phyloP scores from a whole-genome alignment of 352 stramenopile genomes.

The Achlya hypogyna region DNA sequence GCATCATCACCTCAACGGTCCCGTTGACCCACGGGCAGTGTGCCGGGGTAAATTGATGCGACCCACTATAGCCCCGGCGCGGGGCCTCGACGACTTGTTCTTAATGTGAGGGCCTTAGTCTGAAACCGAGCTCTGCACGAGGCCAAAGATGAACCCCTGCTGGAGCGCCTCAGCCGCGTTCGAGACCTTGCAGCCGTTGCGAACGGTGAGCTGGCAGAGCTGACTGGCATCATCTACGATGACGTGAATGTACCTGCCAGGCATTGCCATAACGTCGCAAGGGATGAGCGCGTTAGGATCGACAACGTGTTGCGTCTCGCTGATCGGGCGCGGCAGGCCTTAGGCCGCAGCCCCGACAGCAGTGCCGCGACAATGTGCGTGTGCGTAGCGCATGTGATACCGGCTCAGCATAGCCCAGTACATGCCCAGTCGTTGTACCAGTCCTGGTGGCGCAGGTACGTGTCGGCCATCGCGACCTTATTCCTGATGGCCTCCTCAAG shows the following conservation, averaged over 20 bases:
- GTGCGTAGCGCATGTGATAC: too few relatives aligned
- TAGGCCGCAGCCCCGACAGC: too few relatives aligned
- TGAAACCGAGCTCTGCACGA: conserved; percentile 11
- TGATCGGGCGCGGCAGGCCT: conserved; percentile 21
- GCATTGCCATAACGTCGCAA: conserved; percentile 30
- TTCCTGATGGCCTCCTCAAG: too few relatives aligned
- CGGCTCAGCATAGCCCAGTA: too few relatives aligned
- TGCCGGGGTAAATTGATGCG: conserved; percentile 8
- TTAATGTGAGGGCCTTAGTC: conserved; percentile 20
- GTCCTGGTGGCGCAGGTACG: too few relatives aligned
- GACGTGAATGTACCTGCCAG: conserved; percentile 24
- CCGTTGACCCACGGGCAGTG: conserved; percentile 15
- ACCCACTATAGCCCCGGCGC: neutral
- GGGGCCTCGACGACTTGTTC: conserved; percentile 6
- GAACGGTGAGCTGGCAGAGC: conserved; percentile 13
- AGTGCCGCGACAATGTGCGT: too few relatives aligned
- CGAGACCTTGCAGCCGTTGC: neutral
- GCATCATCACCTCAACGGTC: conserved; percentile 7
- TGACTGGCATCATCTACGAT: conserved; percentile 27
- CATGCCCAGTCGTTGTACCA: too few relatives aligned
- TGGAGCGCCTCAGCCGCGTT: neutral
- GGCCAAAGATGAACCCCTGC: conserved; percentile 21
- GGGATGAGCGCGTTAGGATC: conserved; percentile 30
- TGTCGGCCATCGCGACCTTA: too few relatives aligned
- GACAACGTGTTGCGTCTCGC: conserved; percentile 21